Evolutionary conservation across 768 basidiomycete genomes (phyloP).

Genomic region (Cyclocybe cylindracea): DNA sequence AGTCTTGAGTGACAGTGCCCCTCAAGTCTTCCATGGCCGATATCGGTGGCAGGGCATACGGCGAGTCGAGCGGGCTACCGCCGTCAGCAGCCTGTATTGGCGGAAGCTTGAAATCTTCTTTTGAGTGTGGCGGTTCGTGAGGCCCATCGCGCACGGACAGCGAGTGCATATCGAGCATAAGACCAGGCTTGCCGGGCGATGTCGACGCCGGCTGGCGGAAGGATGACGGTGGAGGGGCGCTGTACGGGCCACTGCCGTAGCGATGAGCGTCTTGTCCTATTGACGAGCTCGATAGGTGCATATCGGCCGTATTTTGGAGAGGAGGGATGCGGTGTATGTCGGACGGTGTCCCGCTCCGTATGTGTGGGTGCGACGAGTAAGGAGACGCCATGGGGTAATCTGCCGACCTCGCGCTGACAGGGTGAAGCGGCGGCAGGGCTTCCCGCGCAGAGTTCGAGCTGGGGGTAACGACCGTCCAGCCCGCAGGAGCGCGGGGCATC

Average conservation of each 20-base stretch:
- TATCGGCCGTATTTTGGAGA: neutral
- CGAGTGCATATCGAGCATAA: constrained; percentile 33
- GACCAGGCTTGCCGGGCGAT: constrained; percentile 15
- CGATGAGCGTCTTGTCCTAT: neutral
- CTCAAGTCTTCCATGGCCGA: constrained; percentile 67
- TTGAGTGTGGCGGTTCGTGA: constrained; percentile 17
- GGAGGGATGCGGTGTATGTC: constrained; percentile 11
- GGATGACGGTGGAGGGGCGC: constrained; percentile 23
- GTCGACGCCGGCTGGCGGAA: constrained; percentile 20
- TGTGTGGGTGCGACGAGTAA: constrained; percentile 16
- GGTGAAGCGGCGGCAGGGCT: constrained; percentile 11
- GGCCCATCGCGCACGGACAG: constrained; percentile 21
- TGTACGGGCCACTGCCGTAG: constrained; percentile 2
- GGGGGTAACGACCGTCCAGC: constrained; percentile 53
- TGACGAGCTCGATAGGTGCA: neutral
- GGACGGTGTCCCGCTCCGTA: constrained; percentile 4
- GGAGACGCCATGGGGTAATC: constrained; percentile 26
- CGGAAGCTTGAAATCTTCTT: constrained; percentile 39
- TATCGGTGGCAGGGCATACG: constrained; percentile 67
- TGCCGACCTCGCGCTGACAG: constrained; percentile 12
- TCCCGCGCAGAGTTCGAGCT: constrained; percentile 22
- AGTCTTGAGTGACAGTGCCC: constrained; percentile 52
- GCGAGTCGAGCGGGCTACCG: constrained; percentile 29
- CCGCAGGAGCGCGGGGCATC: constrained; percentile 30
- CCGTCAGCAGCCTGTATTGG: constrained; percentile 37